Conservation (phyloP, 2,329 filamentous ascomycete species). For the Alternaria sp. region DNA sequence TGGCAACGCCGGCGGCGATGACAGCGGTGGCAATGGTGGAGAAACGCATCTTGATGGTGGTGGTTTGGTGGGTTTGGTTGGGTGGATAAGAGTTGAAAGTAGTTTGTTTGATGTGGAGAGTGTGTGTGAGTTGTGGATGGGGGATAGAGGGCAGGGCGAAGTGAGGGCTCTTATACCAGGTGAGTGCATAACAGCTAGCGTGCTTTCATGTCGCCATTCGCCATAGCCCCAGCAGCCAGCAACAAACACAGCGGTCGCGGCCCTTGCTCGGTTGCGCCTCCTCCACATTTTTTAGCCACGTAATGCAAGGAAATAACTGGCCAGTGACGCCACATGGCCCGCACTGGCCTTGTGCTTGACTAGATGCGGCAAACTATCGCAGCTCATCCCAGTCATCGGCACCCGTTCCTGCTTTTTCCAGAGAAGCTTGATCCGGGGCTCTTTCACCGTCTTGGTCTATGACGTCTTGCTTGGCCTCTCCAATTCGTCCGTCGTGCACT, state of each 20-base stretch:
- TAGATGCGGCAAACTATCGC: slow-evolving; percentile 21
- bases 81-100: slow-evolving; percentile 5
- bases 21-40: slow-evolving; percentile 40
- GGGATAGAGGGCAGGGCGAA: slow-evolving; percentile 19
- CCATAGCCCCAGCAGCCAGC: slow-evolving; percentile 18
- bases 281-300: slow-evolving; percentile 27
- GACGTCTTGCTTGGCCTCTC: not conserved
- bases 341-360: slow-evolving; percentile 15
- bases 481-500: not conserved
- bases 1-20: slow-evolving; percentile 40
- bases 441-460: slow-evolving; percentile 1
- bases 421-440: slow-evolving; percentile 1
- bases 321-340: slow-evolving; percentile 33
- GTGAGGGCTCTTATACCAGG: slow-evolving; percentile 26
- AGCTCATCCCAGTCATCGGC: not conserved
- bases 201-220: slow-evolving; percentile 8
- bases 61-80: slow-evolving; percentile 6
- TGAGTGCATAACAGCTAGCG: slow-evolving; percentile 19
- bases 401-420: not conserved
- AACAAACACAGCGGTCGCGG: slow-evolving; percentile 33
- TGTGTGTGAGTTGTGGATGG: slow-evolving; percentile 18
- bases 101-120: slow-evolving; percentile 22
- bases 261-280: slow-evolving; percentile 33
- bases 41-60: slow-evolving; percentile 47
- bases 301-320: slow-evolving; percentile 30